Evolutionary conservation across 2,329 filamentous ascomycete species (phyloP), one percentile per base, ranked within the genome.

Genomic region (Pseudonectria foliicola): DNA sequence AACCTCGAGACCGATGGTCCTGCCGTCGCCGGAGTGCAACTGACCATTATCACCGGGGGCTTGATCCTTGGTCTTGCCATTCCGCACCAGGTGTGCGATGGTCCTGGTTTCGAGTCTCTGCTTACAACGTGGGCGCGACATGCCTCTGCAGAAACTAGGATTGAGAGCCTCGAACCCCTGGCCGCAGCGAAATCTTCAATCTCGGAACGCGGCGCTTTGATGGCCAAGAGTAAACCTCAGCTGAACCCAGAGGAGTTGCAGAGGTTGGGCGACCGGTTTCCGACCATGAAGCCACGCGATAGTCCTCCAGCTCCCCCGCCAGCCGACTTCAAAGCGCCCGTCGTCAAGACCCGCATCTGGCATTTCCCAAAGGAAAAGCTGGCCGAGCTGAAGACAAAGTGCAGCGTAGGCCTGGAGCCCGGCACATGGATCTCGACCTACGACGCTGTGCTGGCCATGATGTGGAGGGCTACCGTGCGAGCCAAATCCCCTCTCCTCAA

Each of bases 401-500:
- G 18, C 18, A 21, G 18, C 18, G 18, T 6, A 8, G 25, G 6
- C 12, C 29, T 32, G 10, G 14, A 35, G 3, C 13, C 28, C 3
- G 29, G 29, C 2, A 25, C 21, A 4, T 45, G 38, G 43, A 38
- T 45, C 2, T 44, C 43, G 1, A 42, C 43, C 2, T 45, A 45
- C 3, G 41, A 44, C 29, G 38, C 41, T 1, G 15, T 45, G 4
- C 27, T 45, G 14, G 34, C 34, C 10, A 16, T 42, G 3, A 24
- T 44, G 28, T 45, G 38, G 43, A 29, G 43, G 6, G 33, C 38
- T 8, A 39, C 33, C 11, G 37, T 35, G 0, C 25, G 34, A n/a
- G 43, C 41, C 1, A 44, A 44, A 26, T 15, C 29, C 3, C 14
- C 18, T 1, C 13, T 44, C 11, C 25, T 44, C 4, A 35, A 44